Percentiles rank a stretch among this genome's conserved stretches.
These are phyloP conservation scores for Peronospora destructor DNA, from an alignment of 352 stramenopile species.

Conservation along the genomic window DNA sequence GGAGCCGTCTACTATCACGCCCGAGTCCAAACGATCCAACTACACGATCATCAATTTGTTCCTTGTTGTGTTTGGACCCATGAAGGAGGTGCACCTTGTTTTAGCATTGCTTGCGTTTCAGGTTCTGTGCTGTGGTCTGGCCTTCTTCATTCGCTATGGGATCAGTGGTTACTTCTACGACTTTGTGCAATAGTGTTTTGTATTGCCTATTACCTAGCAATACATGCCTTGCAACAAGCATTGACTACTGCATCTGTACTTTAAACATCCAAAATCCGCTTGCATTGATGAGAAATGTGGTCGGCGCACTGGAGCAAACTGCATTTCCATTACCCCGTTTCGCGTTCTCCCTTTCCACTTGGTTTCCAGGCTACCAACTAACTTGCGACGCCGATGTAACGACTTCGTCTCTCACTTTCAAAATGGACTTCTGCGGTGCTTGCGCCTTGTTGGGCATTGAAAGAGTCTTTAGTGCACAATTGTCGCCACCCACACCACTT, in stretches of 20 bases:
- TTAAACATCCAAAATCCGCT: too few species aligned
- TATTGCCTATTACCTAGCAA: slow-evolving; percentile 10
- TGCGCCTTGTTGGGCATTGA: slow-evolving; percentile 38
- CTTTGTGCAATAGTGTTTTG: slow-evolving; percentile 60
- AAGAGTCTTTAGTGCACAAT: slow-evolving; percentile 18
- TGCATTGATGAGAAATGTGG: neutral
- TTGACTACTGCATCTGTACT: too few species aligned
- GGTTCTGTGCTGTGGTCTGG: slow-evolving; percentile 54
- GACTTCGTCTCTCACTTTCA: slow-evolving; percentile 36
- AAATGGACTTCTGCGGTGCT: slow-evolving; percentile 48
- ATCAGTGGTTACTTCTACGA: slow-evolving; percentile 86
- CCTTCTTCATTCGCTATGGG: slow-evolving; percentile 81
- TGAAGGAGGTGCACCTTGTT: slow-evolving; percentile 71
- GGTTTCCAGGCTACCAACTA: slow-evolving; percentile 24
- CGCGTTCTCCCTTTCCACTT: neutral
- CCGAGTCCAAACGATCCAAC: slow-evolving; percentile 74
- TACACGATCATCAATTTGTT: slow-evolving; percentile 87
- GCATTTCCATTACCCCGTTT: too few species aligned
- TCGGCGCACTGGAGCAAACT: too few species aligned
- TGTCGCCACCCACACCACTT: slow-evolving; percentile 8
- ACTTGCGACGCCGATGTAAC: slow-evolving; percentile 35
- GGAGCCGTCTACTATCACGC: slow-evolving; percentile 89
- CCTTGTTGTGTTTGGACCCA: slow-evolving; percentile 76
- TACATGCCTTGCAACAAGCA: slow-evolving; percentile 3
- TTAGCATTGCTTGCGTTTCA: slow-evolving; percentile 70